These are phyloP conservation scores for Solanum medicagineum DNA, from an alignment of 257 asterid species.

Conservation along the genomic window DNA sequence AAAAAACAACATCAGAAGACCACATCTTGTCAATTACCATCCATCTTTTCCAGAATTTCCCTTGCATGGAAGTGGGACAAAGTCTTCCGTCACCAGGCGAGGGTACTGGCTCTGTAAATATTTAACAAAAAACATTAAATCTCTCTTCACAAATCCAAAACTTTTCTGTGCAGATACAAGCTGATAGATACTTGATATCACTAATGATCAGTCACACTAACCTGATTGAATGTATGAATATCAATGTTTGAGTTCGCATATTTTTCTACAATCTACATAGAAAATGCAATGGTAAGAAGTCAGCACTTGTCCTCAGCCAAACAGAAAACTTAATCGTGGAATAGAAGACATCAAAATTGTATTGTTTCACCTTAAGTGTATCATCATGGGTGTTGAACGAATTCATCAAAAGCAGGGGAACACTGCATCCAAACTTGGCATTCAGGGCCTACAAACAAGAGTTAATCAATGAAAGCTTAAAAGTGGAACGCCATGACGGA, in stretches of 20 bases:
- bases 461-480: background rate
- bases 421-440: conserved; percentile 76
- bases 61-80: conserved; percentile 70
- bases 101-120: conserved; percentile 89
- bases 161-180: background rate
- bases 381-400: conserved; percentile 99
- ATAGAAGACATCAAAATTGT: background rate
- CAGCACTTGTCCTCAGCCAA: background rate
- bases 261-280: conserved; percentile 72
- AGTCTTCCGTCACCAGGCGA: conserved; percentile 83
- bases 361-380: conserved; percentile 61
- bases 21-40: conserved; percentile 36
- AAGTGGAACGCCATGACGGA: background rate
- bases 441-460: conserved; percentile 58
- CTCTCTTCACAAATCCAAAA: background rate
- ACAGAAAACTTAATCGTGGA: background rate
- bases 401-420: conserved; percentile 93
- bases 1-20: background rate
- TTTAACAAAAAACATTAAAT: background rate
- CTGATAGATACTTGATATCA: background rate
- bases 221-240: conserved; percentile 98
- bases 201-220: background rate
- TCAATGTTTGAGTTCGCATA: conserved; percentile 62
- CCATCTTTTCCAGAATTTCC: conserved; percentile 87
- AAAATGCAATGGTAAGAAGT: conserved; percentile 5